Base-by-base conservation (phyloP, 2,329 filamentous ascomycete genomes). In the Tolypocladium sp. region DNA sequence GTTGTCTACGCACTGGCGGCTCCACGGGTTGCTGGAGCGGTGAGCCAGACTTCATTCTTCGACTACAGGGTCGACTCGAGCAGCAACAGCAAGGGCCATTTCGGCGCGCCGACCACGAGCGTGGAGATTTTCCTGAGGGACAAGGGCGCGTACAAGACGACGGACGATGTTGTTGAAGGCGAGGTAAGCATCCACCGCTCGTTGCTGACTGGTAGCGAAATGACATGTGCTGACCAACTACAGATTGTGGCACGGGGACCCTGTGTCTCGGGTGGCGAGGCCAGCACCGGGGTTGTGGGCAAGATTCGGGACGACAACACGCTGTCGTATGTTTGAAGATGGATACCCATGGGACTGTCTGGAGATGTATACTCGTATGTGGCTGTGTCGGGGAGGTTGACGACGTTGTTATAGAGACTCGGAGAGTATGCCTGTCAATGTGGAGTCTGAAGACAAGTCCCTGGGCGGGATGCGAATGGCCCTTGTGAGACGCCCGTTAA, bases 1-100 rank as follows among this genome's bases (percentile, higher is more conserved):
- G 80, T 97, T 59, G 80, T 95, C 56, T 96, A 97, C 72, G 92
- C 92, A 3, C 79, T 99, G 58, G 89, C 91, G 22, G 86, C 89
- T 1, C 79, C 91, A 30, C 84, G 85, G 61, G 90, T 97, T n/a
- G 93, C 92, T 2, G 94, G 94, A 42, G 88, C 92, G 1, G 84
- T 96, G n/a, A 79, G 88, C 1, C 93, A 97, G 75, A 96, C 90
- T 9, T 87, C 90, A 62, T 81, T 92, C 44, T 95, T 90, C 69
- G 93, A 97, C 71, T 97, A 97, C 72, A 80, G 93, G 64, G 79
- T 81, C 62, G 76, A 73, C 42, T 73, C 71, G 46, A 70, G 73
- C 51, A 65, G 63, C 57, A 63, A 66, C 51, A 65, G 63, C 57
- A 63, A 66, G 56, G 66, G 70, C 63, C 92, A 96, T 71, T 96